Evolutionary conservation across 805 yeast species (phyloP).

Genomic region (Starmerella davenportii): DNA sequence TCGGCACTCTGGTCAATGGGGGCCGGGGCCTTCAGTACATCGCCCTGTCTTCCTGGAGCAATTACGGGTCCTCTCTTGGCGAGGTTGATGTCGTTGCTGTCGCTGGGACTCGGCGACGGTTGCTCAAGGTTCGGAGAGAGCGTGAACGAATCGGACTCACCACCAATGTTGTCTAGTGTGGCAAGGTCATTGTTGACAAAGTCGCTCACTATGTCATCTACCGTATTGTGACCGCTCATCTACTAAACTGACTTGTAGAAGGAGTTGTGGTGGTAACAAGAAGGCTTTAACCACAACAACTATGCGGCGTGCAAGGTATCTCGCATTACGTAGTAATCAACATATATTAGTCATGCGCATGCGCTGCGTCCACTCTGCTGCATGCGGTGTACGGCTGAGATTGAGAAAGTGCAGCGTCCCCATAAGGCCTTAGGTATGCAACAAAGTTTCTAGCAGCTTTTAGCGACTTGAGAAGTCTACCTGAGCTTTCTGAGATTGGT

Average conservation of each 20-base stretch:
- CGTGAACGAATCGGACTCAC: slow-evolving; percentile 12
- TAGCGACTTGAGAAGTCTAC: no score
- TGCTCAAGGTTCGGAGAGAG: slow-evolving; percentile 15
- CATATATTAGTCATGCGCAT: neutral
- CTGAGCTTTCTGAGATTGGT: no score
- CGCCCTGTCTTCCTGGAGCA: neutral
- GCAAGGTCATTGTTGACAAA: slow-evolving; percentile 21
- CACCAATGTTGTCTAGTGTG: slow-evolving; percentile 20
- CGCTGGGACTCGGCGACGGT: slow-evolving; percentile 6
- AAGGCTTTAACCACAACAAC: no score
- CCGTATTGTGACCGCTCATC: slow-evolving; percentile 12
- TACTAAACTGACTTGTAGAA: neutral
- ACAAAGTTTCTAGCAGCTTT: no score
- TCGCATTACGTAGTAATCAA: neutral
- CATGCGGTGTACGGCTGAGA: no score
- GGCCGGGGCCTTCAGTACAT: no score
- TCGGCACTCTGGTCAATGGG: no score
- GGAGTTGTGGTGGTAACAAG: neutral
- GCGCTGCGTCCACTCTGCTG: no score
- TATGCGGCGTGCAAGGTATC: no score
- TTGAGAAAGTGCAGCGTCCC: no score
- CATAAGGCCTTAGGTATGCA: no score
- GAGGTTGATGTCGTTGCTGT: neutral
- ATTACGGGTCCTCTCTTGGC: slow-evolving; percentile 1
- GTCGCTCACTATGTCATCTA: slow-evolving; percentile 20